These are phyloP conservation scores for Podospora appendiculata DNA, from an alignment of 495 filamentous ascomycete genomes.

Conservation along the genomic window DNA sequence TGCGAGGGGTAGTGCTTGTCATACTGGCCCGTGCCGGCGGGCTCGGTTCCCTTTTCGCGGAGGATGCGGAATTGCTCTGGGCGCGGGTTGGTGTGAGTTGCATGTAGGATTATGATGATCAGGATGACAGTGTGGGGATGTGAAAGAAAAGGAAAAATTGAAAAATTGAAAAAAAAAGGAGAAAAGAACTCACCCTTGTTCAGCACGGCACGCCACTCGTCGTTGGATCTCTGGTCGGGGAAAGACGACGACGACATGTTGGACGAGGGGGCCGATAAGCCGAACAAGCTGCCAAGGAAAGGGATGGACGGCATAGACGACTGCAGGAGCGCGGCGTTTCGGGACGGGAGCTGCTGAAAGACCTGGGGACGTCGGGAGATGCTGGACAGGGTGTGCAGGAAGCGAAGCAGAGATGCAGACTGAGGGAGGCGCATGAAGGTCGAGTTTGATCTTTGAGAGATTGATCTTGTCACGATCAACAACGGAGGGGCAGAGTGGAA, in stretches of 20 bases:
- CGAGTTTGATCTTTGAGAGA: background rate
- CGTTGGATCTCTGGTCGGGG: conserved; percentile 68
- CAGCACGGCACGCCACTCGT: conserved; percentile 84
- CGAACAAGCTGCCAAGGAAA: conserved; percentile 74
- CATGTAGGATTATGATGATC: conserved; percentile 1
- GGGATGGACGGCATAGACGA: conserved; percentile 63
- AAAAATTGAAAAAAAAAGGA: too few relatives aligned
- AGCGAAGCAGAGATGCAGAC: conserved; percentile 44
- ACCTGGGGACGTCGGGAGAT: conserved; percentile 19
- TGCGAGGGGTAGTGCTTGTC: conserved; percentile 70
- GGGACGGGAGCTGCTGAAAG: background rate
- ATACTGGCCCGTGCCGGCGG: conserved; percentile 69
- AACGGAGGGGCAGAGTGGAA: too few relatives aligned
- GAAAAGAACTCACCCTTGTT: conserved; percentile 49
- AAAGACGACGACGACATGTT: conserved; percentile 56
- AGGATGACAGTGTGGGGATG: background rate
- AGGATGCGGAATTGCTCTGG: conserved; percentile 91
- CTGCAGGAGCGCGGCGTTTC: conserved; percentile 14
- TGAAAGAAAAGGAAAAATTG: conserved; percentile 1
- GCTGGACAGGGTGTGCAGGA: conserved; percentile 32
- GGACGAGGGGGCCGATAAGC: conserved; percentile 39
- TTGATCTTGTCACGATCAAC: background rate
- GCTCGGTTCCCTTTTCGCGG: conserved; percentile 84
- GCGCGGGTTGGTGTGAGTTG: background rate
- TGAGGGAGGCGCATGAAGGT: conserved; percentile 49